Base-by-base conservation (phyloP, 1,139 yeast species). In the Eremothecium coryli region DNA sequence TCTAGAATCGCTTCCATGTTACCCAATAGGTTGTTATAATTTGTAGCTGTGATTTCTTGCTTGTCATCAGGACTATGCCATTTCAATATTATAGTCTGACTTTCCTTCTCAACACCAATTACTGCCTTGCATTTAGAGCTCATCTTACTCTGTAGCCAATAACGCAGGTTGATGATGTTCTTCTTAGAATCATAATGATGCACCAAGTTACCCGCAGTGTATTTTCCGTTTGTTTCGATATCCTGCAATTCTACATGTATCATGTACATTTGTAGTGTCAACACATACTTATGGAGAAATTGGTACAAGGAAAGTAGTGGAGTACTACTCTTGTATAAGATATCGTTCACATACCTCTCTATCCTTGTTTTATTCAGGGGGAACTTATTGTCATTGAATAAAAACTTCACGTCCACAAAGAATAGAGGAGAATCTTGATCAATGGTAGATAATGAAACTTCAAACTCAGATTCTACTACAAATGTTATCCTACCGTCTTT, bases 401-500 rank as follows among this genome's bases (percentile, higher is more conserved):
- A 62, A 41, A 85, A 73, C 39, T 73, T 68, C 57, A 86, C 81
- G 53, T 84, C 93, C 22, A 90, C 82, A 45, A 81, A 67, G 50
- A 76, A 79, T 47, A 81, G 79, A 9, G 88, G 88, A 0, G 86
- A 73, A 18, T 66, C 61, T 35, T 79, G 82, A 42, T 81, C 76
- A 2, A 79, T 78, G 3, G 82, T 76, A 0, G 90, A 77, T 11
- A 85, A 60, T 27, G 81, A 77, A 9, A 81, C 73, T 44, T 75
- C 72, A 50, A 82, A 86, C 37, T 81, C 82, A 38, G 73, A 69
- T 1, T 73, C 70, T 4, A 81, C 73, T 9, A 66, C 62, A 41
- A 90, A 79, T 36, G 71, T 70, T 3, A 82, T 77, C 33, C 93
- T 65, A 4, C 97, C 98, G 54, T 88, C 78, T 38, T 68, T 66